Evolutionary conservation across 2,329 filamentous ascomycete genomes (phyloP).

Genomic region (Aspergillus sp.): DNA sequence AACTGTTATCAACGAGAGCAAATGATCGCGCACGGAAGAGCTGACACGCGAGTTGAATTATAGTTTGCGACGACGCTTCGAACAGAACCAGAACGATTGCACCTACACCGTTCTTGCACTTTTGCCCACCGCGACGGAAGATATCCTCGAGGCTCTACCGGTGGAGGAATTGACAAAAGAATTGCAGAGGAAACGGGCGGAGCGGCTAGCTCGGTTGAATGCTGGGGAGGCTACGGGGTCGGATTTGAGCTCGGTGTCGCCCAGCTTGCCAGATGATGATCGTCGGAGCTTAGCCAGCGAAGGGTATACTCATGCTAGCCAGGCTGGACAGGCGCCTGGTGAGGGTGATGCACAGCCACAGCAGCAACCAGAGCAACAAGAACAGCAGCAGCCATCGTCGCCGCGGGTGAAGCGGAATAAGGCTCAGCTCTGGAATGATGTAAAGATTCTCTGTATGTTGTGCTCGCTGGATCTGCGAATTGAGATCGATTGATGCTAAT

Average conservation of each 20-base stretch:
- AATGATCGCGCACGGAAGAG: background rate
- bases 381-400: slow-evolving; percentile 12
- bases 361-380: background rate
- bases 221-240: slow-evolving; percentile 50
- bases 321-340: slow-evolving; percentile 54
- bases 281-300: slow-evolving; percentile 70
- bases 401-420: slow-evolving; percentile 66
- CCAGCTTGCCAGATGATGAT: slow-evolving; percentile 78
- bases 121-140: slow-evolving; percentile 82
- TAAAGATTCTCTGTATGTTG: slow-evolving; percentile 81
- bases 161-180: slow-evolving; percentile 91
- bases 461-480: background rate
- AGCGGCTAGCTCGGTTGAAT: slow-evolving; percentile 56
- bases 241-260: slow-evolving; percentile 51
- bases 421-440: slow-evolving; percentile 91
- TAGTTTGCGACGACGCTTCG: slow-evolving; percentile 89
- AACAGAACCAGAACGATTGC: slow-evolving; percentile 98
- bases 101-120: slow-evolving; percentile 96
- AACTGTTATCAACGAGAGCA: slow-evolving; percentile 6
- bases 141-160: slow-evolving; percentile 78
- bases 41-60: background rate
- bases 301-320: slow-evolving; percentile 75
- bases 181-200: slow-evolving; percentile 84
- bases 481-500: slow-evolving; percentile 7
- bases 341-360: slow-evolving; percentile 34